Conservation (phyloP, 1,284 basidiomycete genomes). For the Ceratobasidium sp. region DNA sequence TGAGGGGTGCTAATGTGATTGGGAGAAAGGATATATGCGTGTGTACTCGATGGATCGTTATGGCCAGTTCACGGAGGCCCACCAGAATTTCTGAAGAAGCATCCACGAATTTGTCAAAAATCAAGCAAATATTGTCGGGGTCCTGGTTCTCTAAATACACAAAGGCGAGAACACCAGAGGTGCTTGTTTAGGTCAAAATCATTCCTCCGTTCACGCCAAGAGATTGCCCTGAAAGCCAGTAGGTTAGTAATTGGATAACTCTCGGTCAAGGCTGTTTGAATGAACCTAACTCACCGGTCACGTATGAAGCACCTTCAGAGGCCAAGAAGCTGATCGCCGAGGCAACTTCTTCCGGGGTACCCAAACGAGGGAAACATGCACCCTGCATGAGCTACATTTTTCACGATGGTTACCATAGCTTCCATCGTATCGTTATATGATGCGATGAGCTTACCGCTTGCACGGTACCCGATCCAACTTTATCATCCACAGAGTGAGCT, state of each 20-base stretch:
- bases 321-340: slow-evolving; percentile 48
- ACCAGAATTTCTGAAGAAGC: too few species aligned
- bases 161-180: too few species aligned
- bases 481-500: slow-evolving; percentile 47
- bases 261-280: too few species aligned
- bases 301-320: slow-evolving; percentile 50
- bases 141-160: too few species aligned
- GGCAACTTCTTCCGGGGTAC: slow-evolving; percentile 46
- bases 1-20: too few species aligned
- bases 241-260: neutral
- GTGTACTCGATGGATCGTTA: too few species aligned
- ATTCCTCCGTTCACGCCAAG: neutral
- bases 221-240: neutral
- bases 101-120: too few species aligned
- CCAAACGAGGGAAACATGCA: slow-evolving; percentile 43
- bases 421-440: slow-evolving; percentile 26
- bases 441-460: slow-evolving; percentile 21
- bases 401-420: neutral
- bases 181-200: too few species aligned
- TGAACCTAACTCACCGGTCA: slow-evolving; percentile 51
- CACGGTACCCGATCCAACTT: slow-evolving; percentile 15
- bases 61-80: too few species aligned
- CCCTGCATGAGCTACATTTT: neutral
- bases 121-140: too few species aligned
- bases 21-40: too few species aligned